Percentiles rank a stretch among this genome's conserved stretches.
These are phyloP conservation scores for Monosporozyma aquatica DNA, from an alignment of 805 yeast species.

Conservation along the genomic window DNA sequence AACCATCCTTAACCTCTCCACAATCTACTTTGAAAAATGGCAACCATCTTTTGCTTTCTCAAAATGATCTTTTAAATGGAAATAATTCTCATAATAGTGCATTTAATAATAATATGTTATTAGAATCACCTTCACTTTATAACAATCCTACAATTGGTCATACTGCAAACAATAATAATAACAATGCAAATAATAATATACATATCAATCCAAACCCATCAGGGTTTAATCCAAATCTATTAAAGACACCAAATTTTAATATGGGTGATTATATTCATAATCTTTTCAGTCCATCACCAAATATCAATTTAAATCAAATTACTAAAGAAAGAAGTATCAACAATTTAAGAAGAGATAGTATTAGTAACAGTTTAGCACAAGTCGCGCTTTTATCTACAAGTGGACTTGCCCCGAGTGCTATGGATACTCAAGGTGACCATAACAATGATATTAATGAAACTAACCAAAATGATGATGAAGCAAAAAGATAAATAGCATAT, in stretches of 20 bases:
- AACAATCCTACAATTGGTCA: no score
- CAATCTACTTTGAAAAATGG: slow-evolving; percentile 24
- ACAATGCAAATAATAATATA: neutral
- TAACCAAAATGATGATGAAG: neutral
- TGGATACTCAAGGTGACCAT: neutral
- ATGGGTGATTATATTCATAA: slow-evolving; percentile 33
- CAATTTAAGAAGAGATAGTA: slow-evolving; percentile 3
- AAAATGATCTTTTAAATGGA: neutral
- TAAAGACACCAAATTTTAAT: slow-evolving; percentile 28
- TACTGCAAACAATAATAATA: neutral
- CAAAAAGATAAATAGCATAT: no score
- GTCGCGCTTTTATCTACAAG: slow-evolving; percentile 1
- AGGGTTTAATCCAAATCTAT: slow-evolving; percentile 7
- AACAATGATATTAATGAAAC: neutral
- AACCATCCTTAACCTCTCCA: slow-evolving; percentile 23
- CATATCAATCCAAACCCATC: neutral
- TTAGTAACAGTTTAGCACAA: slow-evolving; percentile 3
- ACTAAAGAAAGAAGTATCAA: neutral
- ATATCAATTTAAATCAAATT: slow-evolving; percentile 11
- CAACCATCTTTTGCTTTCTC: neutral
- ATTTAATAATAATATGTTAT: slow-evolving; percentile 13
- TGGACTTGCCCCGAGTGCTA: neutral
- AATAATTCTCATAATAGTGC: slow-evolving; percentile 2
- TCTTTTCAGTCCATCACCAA: slow-evolving; percentile 31
- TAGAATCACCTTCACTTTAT: slow-evolving; percentile 25